These are phyloP conservation scores for Metarhizium sp. DNA, from an alignment of 2,329 filamentous ascomycete genomes.

Conservation along the genomic window DNA sequence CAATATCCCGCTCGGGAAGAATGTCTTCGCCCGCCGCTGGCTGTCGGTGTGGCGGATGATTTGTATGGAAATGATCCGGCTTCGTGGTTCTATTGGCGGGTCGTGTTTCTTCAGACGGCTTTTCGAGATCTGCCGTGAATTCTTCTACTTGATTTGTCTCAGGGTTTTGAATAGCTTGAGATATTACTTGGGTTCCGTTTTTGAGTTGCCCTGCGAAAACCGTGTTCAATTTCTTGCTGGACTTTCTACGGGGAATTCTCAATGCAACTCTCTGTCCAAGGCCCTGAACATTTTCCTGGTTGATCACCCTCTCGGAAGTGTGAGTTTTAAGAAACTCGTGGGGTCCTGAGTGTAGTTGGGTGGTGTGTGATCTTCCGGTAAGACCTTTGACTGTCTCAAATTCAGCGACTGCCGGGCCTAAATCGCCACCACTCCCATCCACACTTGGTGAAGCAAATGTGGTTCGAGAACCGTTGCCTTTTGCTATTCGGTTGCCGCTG, in stretches of 20 bases:
- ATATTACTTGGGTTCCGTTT: not conserved
- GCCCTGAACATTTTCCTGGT: slow-evolving; percentile 1
- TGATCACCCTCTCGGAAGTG: not conserved
- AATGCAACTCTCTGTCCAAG: not conserved
- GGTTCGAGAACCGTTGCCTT: not conserved
- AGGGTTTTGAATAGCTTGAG: not conserved
- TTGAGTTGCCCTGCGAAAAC: not conserved
- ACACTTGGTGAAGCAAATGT: slow-evolving; percentile 4
- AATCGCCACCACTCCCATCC: slow-evolving; percentile 5
- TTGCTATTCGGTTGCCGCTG: not conserved
- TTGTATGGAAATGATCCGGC: not conserved
- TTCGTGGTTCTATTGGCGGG: no score
- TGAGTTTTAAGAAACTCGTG: not conserved
- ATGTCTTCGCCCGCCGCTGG: slow-evolving; percentile 11
- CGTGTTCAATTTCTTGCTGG: slow-evolving; percentile 7
- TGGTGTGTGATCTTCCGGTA: not conserved
- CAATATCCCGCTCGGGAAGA: slow-evolving; percentile 15
- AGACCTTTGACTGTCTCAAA: not conserved
- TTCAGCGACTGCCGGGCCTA: not conserved
- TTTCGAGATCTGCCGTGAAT: not conserved
- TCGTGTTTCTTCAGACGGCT: not conserved
- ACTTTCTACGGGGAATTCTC: slow-evolving; percentile 7
- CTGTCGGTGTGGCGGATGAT: not conserved
- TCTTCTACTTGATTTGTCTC: not conserved
- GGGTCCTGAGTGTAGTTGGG: not conserved